phyloP scores from a whole-genome alignment of 768 basidiomycete genomes.

The Mycena floridula region DNA sequence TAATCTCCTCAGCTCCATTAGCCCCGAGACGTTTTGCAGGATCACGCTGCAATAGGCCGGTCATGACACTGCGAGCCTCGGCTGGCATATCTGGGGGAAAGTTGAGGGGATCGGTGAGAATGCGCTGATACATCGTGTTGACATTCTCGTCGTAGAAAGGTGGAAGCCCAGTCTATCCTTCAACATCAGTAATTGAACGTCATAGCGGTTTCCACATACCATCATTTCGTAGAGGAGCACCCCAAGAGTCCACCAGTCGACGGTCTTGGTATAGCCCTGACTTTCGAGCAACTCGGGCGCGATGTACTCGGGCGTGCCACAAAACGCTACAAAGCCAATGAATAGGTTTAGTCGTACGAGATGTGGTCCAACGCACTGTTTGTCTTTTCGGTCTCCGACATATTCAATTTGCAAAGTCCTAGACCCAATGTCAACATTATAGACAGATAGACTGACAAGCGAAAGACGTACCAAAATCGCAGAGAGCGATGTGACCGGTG shows the following conservation, averaged over 20 bases:
- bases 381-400: slow-evolving; percentile 96
- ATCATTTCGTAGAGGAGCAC: slow-evolving; percentile 97
- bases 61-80: slow-evolving; percentile 88
- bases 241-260: slow-evolving; percentile 99
- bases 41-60: slow-evolving; percentile 82
- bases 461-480: slow-evolving; percentile 96
- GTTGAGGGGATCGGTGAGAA: slow-evolving; percentile 85
- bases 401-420: too few species aligned
- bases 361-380: slow-evolving; percentile 59
- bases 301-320: slow-evolving; percentile 98
- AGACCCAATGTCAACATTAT: too few species aligned
- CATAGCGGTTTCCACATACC: slow-evolving; percentile 32
- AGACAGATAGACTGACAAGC: too few species aligned
- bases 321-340: slow-evolving; percentile 69
- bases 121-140: slow-evolving; percentile 95
- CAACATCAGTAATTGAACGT: slow-evolving; percentile 2
- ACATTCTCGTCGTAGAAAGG: slow-evolving; percentile 99
- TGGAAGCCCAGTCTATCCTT: slow-evolving; percentile 79
- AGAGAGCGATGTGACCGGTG: slow-evolving; percentile 95
- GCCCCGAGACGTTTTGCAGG: slow-evolving; percentile 84
- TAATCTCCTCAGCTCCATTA: slow-evolving; percentile 93
- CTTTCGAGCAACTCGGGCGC: slow-evolving; percentile 95
- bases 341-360: slow-evolving; percentile 7
- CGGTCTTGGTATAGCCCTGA: slow-evolving; percentile 95
- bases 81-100: slow-evolving; percentile 86